These are phyloP conservation scores for Fistulina hepatica DNA, from an alignment of 1,284 basidiomycete genomes.

Conservation along the genomic window DNA sequence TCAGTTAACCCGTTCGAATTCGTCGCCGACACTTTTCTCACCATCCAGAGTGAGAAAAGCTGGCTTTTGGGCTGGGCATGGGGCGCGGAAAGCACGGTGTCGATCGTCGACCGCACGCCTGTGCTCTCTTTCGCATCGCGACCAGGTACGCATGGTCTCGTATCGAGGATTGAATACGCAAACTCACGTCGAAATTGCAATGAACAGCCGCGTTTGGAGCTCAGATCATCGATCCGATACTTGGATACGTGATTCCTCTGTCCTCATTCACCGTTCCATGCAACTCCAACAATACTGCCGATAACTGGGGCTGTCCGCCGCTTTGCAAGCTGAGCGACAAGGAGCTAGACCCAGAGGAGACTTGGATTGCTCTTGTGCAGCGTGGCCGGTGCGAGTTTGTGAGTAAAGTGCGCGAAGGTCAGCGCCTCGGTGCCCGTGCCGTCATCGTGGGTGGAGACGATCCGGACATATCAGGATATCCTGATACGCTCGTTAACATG, in stretches of 20 bases:
- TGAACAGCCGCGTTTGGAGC: constrained; percentile 62
- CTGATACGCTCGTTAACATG: constrained; percentile 82
- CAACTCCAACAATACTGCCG: constrained; percentile 22
- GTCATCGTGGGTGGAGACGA: constrained; percentile 83
- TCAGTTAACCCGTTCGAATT: no score
- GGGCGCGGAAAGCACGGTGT: constrained; percentile 70
- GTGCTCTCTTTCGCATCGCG: constrained; percentile 53
- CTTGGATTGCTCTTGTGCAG: constrained; percentile 81
- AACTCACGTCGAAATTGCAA: constrained; percentile 1
- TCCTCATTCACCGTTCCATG: constrained; percentile 58
- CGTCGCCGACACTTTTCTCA: no score
- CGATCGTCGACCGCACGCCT: constrained; percentile 62
- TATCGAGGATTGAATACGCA: not conserved
- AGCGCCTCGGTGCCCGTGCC: constrained; percentile 72
- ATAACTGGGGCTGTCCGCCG: constrained; percentile 53
- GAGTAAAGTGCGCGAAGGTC: constrained; percentile 75
- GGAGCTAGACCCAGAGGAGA: constrained; percentile 45
- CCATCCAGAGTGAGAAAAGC: no score
- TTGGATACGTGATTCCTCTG: constrained; percentile 70
- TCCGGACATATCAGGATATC: constrained; percentile 49
- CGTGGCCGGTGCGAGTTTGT: constrained; percentile 82
- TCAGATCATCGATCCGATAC: constrained; percentile 55
- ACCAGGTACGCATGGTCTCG: constrained; percentile 27
- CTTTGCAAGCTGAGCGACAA: constrained; percentile 46
- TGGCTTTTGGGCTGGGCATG: constrained; percentile 57